These are phyloP conservation scores for Mimosa pudica DNA, from an alignment of 306 rosid species.

Conservation along the genomic window DNA sequence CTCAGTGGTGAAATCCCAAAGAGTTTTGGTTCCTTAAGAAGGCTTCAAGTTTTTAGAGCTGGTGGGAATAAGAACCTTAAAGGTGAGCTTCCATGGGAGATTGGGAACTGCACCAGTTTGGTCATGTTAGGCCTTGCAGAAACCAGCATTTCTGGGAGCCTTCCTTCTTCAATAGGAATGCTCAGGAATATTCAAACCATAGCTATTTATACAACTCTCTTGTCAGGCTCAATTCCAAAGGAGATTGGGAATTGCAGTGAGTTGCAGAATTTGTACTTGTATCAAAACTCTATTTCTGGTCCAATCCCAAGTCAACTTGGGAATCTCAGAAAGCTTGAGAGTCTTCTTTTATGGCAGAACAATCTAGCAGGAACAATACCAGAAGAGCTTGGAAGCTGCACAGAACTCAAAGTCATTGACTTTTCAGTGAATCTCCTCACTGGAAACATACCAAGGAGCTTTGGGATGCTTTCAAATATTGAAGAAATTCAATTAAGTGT, in stretches of 20 bases:
- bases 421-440: constrained; percentile 76
- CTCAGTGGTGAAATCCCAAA: constrained; percentile 76
- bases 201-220: constrained; percentile 69
- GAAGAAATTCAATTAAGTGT: constrained; percentile 82
- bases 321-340: constrained; percentile 59
- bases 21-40: constrained; percentile 65
- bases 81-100: constrained; percentile 83
- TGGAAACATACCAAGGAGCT: constrained; percentile 75
- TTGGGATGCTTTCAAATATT: constrained; percentile 67
- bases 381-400: constrained; percentile 72
- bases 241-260: constrained; percentile 87
- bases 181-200: constrained; percentile 66
- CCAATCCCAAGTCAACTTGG: constrained; percentile 67
- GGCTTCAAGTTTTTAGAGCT: constrained; percentile 69
- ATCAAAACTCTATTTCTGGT: constrained; percentile 77
- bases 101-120: constrained; percentile 87
- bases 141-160: constrained; percentile 77
- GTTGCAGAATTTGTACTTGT: constrained; percentile 68
- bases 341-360: constrained; percentile 80
- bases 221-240: constrained; percentile 79
- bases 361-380: constrained; percentile 77
- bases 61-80: constrained; percentile 82
- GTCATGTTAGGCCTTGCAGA: constrained; percentile 84
- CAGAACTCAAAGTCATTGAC: constrained; percentile 63
- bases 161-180: constrained; percentile 82